These are phyloP conservation scores for Boletus tylopilopsis DNA, from an alignment of 768 basidiomycete species.

Conservation along the genomic window DNA sequence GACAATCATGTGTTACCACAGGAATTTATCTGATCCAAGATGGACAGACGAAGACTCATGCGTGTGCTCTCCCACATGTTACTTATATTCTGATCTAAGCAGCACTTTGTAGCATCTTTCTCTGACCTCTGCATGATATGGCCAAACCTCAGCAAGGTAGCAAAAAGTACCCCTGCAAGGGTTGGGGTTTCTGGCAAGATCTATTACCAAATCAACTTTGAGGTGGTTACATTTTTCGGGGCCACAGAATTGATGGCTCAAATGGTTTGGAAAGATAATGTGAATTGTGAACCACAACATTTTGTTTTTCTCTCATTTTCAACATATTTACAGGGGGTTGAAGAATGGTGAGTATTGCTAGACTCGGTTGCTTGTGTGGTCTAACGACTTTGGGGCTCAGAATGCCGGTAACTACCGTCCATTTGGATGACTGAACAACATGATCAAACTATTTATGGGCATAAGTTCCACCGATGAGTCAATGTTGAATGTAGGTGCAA, in stretches of 20 bases:
- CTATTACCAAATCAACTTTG: neutral
- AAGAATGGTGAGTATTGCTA: neutral
- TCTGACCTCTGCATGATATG: neutral
- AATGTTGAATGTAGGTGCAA: too few relatives aligned
- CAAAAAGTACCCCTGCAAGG: neutral
- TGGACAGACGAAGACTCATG: constrained; percentile 11
- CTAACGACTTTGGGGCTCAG: neutral
- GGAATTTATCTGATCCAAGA: neutral
- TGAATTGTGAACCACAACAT: neutral
- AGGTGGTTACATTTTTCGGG: constrained; percentile 3
- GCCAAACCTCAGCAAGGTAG: neutral
- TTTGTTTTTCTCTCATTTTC: neutral
- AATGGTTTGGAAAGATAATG: constrained; percentile 1
- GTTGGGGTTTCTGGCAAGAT: neutral
- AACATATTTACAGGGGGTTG: neutral
- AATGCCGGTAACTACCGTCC: neutral
- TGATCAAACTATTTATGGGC: too few relatives aligned
- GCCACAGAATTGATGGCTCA: constrained; percentile 1
- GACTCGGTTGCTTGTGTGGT: neutral
- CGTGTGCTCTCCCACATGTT: neutral
- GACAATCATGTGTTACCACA: neutral
- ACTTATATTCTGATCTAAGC: neutral
- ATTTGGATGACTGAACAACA: neutral
- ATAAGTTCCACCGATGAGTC: too few relatives aligned
- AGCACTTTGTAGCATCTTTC: neutral